Conservation (phyloP, 495 filamentous ascomycete genomes). For the Aspergillus taichungensis region DNA sequence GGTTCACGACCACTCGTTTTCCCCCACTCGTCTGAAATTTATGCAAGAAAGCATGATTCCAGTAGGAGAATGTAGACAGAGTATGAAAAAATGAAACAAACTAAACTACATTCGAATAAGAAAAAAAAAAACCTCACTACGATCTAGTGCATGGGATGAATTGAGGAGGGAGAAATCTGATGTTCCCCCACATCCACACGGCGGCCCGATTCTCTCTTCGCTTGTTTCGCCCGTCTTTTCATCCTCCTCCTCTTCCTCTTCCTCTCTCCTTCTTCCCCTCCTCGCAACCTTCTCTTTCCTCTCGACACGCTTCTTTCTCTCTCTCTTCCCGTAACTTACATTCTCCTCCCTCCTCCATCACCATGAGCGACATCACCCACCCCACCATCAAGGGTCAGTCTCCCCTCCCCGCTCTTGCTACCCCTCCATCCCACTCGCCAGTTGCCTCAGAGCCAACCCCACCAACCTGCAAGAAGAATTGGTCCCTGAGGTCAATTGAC, state of each 20-base stretch:
- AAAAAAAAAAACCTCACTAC: too few relatives aligned
- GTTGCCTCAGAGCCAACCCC: slow-evolving; percentile 15
- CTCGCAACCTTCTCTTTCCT: slow-evolving; percentile 7
- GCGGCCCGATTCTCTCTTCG: slow-evolving; percentile 1
- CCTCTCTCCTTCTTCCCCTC: slow-evolving; percentile 8
- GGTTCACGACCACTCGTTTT: too few relatives aligned
- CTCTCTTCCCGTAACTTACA: slow-evolving; percentile 7
- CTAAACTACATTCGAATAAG: too few relatives aligned
- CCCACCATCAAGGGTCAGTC: slow-evolving; percentile 50
- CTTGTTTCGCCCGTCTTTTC: slow-evolving; percentile 16
- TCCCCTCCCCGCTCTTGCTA: slow-evolving; percentile 4
- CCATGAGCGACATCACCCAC: slow-evolving; percentile 50
- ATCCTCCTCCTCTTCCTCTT: slow-evolving; percentile 9
- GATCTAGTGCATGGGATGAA: too few relatives aligned
- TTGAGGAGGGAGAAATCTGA: too few relatives aligned
- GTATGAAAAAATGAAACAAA: too few relatives aligned
- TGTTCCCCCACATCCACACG: slow-evolving; percentile 3
- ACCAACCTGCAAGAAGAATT: background rate
- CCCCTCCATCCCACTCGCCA: slow-evolving; percentile 13
- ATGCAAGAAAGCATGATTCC: too few relatives aligned
- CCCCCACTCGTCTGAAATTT: too few relatives aligned
- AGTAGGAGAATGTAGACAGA: too few relatives aligned
- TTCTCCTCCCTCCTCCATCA: slow-evolving; percentile 19
- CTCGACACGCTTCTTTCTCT: slow-evolving; percentile 8
- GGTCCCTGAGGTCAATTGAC: slow-evolving; percentile 1